Base-by-base conservation (phyloP, 768 basidiomycete genomes). In the Trametes gibbosa region DNA sequence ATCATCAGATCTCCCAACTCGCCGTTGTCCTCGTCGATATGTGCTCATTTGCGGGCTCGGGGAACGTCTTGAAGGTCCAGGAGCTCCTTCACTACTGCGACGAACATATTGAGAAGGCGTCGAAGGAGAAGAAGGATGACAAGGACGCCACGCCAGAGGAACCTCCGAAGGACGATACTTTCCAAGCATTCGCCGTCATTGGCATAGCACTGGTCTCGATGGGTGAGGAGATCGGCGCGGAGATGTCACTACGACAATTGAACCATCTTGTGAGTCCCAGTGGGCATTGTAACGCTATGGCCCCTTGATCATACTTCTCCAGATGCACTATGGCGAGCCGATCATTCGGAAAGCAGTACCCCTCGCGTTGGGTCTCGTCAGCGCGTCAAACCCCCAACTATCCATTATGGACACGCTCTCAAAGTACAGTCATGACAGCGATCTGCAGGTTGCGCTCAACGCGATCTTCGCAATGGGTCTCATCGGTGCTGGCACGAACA, bases 301-400 rank as follows among this genome's bases (percentile, higher is more conserved):
- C 21, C 19, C n/a, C 2, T 12, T 41, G 25, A 41, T 59, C 21
- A 42, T 43, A 41, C 3, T 48, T 14, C 35, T 27, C n/a, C 63
- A 97, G 95, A 99, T 99, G 97, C 94, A 95, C 71, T 98, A 98
- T 63, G 97, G 96, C 53, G 95, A 96, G 66, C 92, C 94, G 5
- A 77, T 85, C 64, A 92, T 98, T 66, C 89, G 97, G 32, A 92
- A 92, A 80, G 80, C 90, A 2, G 87, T 99, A 24, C 97, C 97
- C 19, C 86, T 99, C 17, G 97, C 96, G 16, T 88, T 99, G 50
- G 96, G 93, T 59, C 85, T 98, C 56, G 84, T 98, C 73, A 95
- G 89, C 73, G 85, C 94, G 34, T 99, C 97, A 37, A 98, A 98
- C 73, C 97, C 97, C 13, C 91, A 93, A 75, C 81, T 98, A 5